Conservation (phyloP, 305 asterid genomes). For the Fraxinus greggii region DNA sequence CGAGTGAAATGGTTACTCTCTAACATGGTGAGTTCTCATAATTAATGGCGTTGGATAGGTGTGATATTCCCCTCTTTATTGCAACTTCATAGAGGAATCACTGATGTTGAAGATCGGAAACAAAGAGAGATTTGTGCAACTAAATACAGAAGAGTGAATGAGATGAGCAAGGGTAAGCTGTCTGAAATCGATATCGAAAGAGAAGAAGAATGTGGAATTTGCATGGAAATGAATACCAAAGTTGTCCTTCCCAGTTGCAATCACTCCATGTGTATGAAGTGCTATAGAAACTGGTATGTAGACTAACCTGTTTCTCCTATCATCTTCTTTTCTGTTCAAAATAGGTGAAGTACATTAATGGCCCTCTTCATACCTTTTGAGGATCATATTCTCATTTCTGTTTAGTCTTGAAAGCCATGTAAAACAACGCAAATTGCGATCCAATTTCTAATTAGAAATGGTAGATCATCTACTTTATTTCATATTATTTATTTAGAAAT, state of each 20-base stretch:
- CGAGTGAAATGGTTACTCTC: neutral
- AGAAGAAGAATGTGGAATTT: conserved; percentile 92
- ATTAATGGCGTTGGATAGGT: conserved; percentile 35
- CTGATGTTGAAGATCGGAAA: conserved; percentile 82
- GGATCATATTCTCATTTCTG: neutral
- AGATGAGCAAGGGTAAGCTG: conserved; percentile 64
- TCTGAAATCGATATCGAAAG: conserved; percentile 77
- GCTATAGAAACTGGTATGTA: conserved; percentile 69
- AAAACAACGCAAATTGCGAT: neutral
- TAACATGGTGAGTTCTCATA: neutral
- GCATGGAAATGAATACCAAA: conserved; percentile 72
- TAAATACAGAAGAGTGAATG: conserved; percentile 57
- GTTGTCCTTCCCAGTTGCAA: conserved; percentile 75
- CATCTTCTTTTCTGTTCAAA: neutral
- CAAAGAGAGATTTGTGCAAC: conserved; percentile 62
- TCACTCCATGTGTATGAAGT: conserved; percentile 75
- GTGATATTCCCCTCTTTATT: conserved; percentile 81
- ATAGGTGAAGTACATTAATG: neutral
- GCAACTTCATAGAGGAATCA: conserved; percentile 77
- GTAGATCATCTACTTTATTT: neutral
- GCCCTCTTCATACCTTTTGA: neutral
- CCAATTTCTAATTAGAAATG: neutral
- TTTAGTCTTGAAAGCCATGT: neutral
- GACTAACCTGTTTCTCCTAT: neutral
- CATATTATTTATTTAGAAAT: neutral